Conservation (phyloP, 1,284 basidiomycete genomes). For the Austropuccinia psidii region DNA sequence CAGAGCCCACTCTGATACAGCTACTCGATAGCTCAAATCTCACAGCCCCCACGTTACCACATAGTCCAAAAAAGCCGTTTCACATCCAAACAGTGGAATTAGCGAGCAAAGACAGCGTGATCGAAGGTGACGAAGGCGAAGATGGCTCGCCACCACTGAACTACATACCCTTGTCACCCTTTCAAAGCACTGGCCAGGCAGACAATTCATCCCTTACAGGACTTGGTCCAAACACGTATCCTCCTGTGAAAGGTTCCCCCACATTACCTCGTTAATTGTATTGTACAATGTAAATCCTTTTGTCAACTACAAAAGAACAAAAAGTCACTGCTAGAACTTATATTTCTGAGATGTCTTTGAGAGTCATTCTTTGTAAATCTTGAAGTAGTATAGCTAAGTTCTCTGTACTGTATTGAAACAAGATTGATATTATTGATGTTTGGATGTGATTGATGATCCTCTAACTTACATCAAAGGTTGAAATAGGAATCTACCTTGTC, state of each 20-base stretch:
- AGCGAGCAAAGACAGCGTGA: neutral
- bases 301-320: neutral
- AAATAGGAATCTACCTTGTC: too few species aligned
- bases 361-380: neutral
- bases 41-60: neutral
- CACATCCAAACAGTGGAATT: neutral
- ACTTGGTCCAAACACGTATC: too few species aligned
- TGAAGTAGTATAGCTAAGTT: too few species aligned
- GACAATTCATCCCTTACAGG: too few species aligned
- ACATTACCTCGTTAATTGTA: neutral
- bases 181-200: neutral
- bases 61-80: neutral
- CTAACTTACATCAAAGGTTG: too few species aligned
- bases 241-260: too few species aligned
- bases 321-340: neutral
- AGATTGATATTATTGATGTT: too few species aligned
- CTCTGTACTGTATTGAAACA: too few species aligned
- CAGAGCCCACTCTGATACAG: constrained; percentile 13
- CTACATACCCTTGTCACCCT: constrained; percentile 10
- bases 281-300: neutral
- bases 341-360: too few species aligned
- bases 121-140: neutral
- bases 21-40: neutral
- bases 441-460: too few species aligned
- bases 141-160: neutral